Evolutionary conservation across 1,284 basidiomycete genomes (phyloP).

Genomic region (Dichomitus squalens): DNA sequence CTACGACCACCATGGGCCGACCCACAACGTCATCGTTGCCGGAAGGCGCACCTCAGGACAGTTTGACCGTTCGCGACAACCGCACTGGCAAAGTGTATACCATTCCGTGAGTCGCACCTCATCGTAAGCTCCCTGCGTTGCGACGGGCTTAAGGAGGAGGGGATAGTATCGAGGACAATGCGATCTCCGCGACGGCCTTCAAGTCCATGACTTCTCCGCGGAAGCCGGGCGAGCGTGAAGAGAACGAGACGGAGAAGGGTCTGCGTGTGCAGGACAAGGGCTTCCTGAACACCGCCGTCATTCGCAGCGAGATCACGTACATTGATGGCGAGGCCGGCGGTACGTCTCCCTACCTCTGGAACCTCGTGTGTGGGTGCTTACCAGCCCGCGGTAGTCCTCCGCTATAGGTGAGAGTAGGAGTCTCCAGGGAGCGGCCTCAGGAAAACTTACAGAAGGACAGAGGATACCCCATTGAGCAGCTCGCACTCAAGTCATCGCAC

Average conservation of each 20-base stretch:
- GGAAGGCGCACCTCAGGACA: conserved; percentile 33
- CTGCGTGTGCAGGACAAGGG: conserved; percentile 79
- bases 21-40: conserved; percentile 34
- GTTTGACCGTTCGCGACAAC: conserved; percentile 78
- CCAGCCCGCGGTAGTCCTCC: conserved; percentile 49
- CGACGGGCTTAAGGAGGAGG: background rate
- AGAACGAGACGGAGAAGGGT: conserved; percentile 84
- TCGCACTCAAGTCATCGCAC: conserved; percentile 77
- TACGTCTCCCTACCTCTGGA: conserved; percentile 31
- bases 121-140: background rate
- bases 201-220: conserved; percentile 68
- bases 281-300: conserved; percentile 86
- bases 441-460: conserved; percentile 38
- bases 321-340: conserved; percentile 86
- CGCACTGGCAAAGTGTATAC: conserved; percentile 80
- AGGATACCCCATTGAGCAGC: conserved; percentile 92
- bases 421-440: background rate
- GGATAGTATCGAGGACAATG: conserved; percentile 74
- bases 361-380: background rate
- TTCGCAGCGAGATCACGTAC: conserved; percentile 81
- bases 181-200: conserved; percentile 79
- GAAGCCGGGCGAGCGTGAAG: conserved; percentile 63
- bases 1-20: conserved; percentile 46
- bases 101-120: conserved; percentile 60
- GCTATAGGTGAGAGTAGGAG: conserved; percentile 57